phyloP scores from a whole-genome alignment of 2,329 filamentous ascomycete species.

The Sporothrix dimorphospora region DNA sequence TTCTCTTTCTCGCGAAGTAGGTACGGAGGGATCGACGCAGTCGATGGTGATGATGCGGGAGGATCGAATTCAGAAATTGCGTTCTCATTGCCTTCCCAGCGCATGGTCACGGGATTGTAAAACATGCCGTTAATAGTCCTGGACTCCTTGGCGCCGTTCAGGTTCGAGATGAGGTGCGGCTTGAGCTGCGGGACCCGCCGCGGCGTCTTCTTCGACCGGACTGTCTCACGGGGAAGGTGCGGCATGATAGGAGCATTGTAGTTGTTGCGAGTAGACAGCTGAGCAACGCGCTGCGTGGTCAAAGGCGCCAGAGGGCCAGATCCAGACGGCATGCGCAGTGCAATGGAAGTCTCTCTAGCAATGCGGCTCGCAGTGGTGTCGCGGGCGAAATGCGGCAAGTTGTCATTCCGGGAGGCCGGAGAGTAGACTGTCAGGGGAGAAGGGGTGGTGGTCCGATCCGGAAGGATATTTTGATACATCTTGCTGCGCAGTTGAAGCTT shows the following conservation, averaged over 20 bases:
- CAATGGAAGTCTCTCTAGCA: slow-evolving; percentile 63
- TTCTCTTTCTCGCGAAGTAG: slow-evolving; percentile 59
- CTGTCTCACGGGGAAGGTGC: slow-evolving; percentile 36
- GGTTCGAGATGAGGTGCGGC: slow-evolving; percentile 86
- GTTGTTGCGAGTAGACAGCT: slow-evolving; percentile 55
- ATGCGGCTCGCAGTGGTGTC: slow-evolving; percentile 68
- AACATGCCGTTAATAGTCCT: slow-evolving; percentile 94
- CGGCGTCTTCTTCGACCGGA: slow-evolving; percentile 59
- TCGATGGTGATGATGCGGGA: slow-evolving; percentile 58
- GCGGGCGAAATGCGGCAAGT: slow-evolving; percentile 64
- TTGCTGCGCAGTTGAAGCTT: slow-evolving; percentile 64
- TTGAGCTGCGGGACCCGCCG: slow-evolving; percentile 65
- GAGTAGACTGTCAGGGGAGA: slow-evolving; percentile 58
- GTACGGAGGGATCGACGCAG: slow-evolving; percentile 50
- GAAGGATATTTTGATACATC: slow-evolving; percentile 57
- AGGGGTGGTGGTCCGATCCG: slow-evolving; percentile 57
- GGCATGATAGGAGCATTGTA: slow-evolving; percentile 46
- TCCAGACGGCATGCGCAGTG: slow-evolving; percentile 60
- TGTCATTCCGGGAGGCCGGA: slow-evolving; percentile 60
- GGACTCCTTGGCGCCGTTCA: slow-evolving; percentile 72
- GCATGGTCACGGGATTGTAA: slow-evolving; percentile 84
- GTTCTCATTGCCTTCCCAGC: slow-evolving; percentile 97
- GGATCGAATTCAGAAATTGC: slow-evolving; percentile 77
- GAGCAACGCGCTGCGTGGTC: slow-evolving; percentile 58
- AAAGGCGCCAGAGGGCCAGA: slow-evolving; percentile 53